A percentile compares a stretch with the other conserved stretches of the same genome.
Conservation (phyloP, 78 protist genomes). For the Dictyostelium firmibasis region DNA sequence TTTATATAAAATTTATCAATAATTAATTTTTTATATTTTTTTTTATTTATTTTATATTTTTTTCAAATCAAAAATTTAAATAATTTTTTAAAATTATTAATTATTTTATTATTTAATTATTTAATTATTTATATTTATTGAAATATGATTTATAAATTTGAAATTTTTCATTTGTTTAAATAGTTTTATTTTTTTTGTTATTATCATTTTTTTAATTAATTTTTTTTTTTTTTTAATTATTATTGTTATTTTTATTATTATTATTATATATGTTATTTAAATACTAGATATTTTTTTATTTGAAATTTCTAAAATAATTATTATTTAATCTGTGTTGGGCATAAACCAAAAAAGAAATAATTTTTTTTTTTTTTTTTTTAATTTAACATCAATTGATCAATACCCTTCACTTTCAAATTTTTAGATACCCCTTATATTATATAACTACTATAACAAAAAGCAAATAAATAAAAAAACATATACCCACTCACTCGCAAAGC, state of each 20-base stretch:
- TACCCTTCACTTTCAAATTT: not conserved
- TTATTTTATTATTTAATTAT: not conserved
- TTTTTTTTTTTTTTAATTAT: not conserved
- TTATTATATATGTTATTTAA: not conserved
- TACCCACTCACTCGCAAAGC: not conserved
- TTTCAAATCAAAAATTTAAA: not conserved
- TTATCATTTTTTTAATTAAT: not conserved
- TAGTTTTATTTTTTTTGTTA: not conserved
- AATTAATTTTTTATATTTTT: not conserved
- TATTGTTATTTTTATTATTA: not conserved
- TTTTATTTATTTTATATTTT: not conserved
- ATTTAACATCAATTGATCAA: not conserved
- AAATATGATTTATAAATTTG: not conserved
- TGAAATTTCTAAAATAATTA: not conserved
- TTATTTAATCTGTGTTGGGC: not conserved
- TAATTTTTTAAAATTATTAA: not conserved
- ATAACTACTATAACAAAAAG: not conserved
- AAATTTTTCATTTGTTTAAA: not conserved
- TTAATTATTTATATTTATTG: not conserved
- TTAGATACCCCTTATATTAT: not conserved
- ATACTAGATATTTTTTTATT: not conserved
- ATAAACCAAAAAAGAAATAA: not conserved
- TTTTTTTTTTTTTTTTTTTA: not conserved
- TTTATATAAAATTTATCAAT: not conserved
- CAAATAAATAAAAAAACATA: no score